Conservation (phyloP, 306 rosid genomes). For the Vigna angularis region DNA sequence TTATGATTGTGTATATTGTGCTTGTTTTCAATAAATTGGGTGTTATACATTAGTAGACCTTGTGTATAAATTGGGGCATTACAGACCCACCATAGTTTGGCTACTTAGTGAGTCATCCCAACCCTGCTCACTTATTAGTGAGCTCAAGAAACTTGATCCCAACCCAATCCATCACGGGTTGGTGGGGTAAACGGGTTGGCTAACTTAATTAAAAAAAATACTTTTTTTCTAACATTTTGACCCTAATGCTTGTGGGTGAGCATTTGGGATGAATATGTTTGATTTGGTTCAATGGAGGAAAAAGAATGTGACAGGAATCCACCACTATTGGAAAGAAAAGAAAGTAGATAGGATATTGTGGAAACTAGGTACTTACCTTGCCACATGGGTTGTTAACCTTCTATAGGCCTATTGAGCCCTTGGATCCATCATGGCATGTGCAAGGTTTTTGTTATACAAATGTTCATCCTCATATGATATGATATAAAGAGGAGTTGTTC, state of each 20-base stretch:
- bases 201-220: no score
- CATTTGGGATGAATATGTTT: conserved; percentile 81
- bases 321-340: conserved; percentile 81
- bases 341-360: conserved; percentile 75
- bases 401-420: conserved; percentile 72
- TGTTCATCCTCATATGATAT: conserved; percentile 58
- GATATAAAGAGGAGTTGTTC: conserved; percentile 69
- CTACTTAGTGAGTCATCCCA: no score
- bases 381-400: conserved; percentile 80
- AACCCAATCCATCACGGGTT: no score
- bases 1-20: no score
- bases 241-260: conserved; percentile 88
- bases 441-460: conserved; percentile 77
- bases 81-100: no score
- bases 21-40: no score
- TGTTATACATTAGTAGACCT: no score
- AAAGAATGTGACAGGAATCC: conserved; percentile 74
- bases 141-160: no score
- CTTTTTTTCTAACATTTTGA: conserved; percentile 54
- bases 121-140: no score
- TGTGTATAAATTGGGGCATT: no score
- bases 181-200: no score
- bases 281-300: conserved; percentile 85
- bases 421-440: conserved; percentile 73
- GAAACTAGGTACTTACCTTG: conserved; percentile 73